Base-by-base conservation (phyloP, 1,139 yeast genomes). In the Pichia norvegensis region DNA sequence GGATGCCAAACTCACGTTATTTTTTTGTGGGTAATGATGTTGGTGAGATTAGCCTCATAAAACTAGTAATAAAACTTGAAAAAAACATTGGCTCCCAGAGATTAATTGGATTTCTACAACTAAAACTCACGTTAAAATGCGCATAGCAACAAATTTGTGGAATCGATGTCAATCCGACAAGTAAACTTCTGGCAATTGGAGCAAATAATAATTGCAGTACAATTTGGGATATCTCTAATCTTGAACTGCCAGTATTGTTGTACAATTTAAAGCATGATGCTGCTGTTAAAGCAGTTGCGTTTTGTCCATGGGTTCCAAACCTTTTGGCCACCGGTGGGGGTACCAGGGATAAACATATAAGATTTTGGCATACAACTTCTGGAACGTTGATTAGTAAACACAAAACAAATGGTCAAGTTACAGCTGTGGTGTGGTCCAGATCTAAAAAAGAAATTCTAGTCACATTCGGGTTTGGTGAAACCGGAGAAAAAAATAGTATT, bases 301-400 rank as follows among this genome's bases (percentile, higher is more conserved):
- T 81, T 68, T 84, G 94, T 61, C 95, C 95, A 0, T 82, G 83
- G 78, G 82, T 85, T 51, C 76, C 74, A 44, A 76, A 82, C 38
- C 63, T 85, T 25, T 64, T 85, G 45, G 94, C 87, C 9, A 84
- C 94, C 0, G 95, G 95, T 0, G 95, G 90, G 20, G 95, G 95
- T 0, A 79, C 85, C 23, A 78, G 81, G 46, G 95, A 85, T 60
- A 72, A 84, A 68, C 70, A 69, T 22, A 69, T 81, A 19, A 68
- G 87, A 45, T 85, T 87, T 59, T 88, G 96, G 95, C 95, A 90
- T 62, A 74, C 92, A 0, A 66, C 67, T 3, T 72, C 92, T 0
- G 96, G 95, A 0, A 81, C 92, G 0, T 62, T 85, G 39, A 63
- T 87, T 31, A 68, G 72, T 10, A 68, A 78, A 33, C 61, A 70